phyloP scores from a whole-genome alignment of 495 filamentous ascomycete species.

The Neurospora cerealis region DNA sequence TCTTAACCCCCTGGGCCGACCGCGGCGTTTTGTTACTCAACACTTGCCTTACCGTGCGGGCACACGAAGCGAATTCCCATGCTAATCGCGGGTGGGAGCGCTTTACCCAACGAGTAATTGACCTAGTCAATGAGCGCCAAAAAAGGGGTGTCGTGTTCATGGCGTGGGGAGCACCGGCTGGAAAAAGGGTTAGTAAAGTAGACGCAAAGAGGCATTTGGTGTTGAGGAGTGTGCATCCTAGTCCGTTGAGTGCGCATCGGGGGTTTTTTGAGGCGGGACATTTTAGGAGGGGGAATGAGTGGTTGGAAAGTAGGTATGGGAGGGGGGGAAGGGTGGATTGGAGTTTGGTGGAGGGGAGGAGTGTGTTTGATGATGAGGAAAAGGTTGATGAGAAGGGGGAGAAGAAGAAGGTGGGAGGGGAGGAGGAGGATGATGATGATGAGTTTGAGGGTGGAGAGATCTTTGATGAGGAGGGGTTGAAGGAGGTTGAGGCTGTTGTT shows the following conservation, averaged over 20 bases:
- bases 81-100: constrained; percentile 78
- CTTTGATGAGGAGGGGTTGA: constrained; percentile 12
- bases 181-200: constrained; percentile 59
- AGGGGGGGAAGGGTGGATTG: constrained; percentile 74
- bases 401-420: neutral
- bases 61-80: constrained; percentile 78
- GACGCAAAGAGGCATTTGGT: constrained; percentile 65
- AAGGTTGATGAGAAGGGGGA: constrained; percentile 3
- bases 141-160: constrained; percentile 82
- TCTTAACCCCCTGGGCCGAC: constrained; percentile 88
- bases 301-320: constrained; percentile 71
- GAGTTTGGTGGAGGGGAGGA: constrained; percentile 43
- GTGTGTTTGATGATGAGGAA: constrained; percentile 7
- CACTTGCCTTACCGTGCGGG: constrained; percentile 83
- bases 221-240: constrained; percentile 79
- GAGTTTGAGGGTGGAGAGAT: constrained; percentile 8
- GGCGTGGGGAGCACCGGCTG: constrained; percentile 81
- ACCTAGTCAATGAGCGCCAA: constrained; percentile 66
- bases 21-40: constrained; percentile 87
- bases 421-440: constrained; percentile 5
- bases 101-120: constrained; percentile 84
- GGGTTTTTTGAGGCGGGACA: constrained; percentile 86
- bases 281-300: constrained; percentile 83
- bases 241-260: constrained; percentile 66
- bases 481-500: constrained; percentile 9